These are phyloP conservation scores for Hymenotorrendiella dingleyae DNA, from an alignment of 2,329 filamentous ascomycete genomes.

Conservation along the genomic window DNA sequence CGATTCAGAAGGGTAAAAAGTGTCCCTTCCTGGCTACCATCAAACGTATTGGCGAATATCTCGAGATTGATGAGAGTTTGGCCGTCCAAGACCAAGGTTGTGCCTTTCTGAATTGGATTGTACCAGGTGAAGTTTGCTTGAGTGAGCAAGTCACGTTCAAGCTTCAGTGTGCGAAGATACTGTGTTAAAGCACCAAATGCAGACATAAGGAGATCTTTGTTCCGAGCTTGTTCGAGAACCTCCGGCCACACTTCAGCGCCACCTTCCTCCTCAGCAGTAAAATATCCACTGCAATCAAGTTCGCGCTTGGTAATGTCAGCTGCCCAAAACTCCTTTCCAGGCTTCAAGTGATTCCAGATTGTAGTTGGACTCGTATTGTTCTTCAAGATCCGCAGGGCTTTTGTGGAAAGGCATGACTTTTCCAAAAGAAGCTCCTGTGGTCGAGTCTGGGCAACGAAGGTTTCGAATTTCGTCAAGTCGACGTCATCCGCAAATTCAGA, in stretches of 20 bases:
- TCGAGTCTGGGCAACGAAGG: conserved; percentile 84
- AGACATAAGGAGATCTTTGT: conserved; percentile 82
- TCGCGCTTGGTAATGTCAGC: conserved; percentile 77
- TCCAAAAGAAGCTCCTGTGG: conserved; percentile 87
- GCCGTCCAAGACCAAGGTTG: conserved; percentile 86
- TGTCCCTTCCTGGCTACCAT: conserved; percentile 79
- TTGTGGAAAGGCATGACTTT: conserved; percentile 80
- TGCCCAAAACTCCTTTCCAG: conserved; percentile 84
- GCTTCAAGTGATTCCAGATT: conserved; percentile 90
- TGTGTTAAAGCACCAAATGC: conserved; percentile 83
- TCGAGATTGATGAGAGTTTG: conserved; percentile 98
- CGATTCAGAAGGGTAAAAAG: conserved; percentile 87
- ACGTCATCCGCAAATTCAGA: conserved; percentile 87
- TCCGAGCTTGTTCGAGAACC: conserved; percentile 62
- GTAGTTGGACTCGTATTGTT: conserved; percentile 91
- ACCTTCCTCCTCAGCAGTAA: conserved; percentile 51
- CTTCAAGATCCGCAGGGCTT: conserved; percentile 86
- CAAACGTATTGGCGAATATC: conserved; percentile 87
- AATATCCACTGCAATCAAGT: conserved; percentile 75
- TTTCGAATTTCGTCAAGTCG: conserved; percentile 95
- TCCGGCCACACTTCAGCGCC: conserved; percentile 71
- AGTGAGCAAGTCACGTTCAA: conserved; percentile 80
- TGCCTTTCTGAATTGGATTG: conserved; percentile 81
- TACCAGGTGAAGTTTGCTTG: conserved; percentile 90
- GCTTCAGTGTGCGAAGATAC: conserved; percentile 80